phyloP scores from a whole-genome alignment of 352 stramenopile genomes.

The Phytophthora macrochlamydospora region DNA sequence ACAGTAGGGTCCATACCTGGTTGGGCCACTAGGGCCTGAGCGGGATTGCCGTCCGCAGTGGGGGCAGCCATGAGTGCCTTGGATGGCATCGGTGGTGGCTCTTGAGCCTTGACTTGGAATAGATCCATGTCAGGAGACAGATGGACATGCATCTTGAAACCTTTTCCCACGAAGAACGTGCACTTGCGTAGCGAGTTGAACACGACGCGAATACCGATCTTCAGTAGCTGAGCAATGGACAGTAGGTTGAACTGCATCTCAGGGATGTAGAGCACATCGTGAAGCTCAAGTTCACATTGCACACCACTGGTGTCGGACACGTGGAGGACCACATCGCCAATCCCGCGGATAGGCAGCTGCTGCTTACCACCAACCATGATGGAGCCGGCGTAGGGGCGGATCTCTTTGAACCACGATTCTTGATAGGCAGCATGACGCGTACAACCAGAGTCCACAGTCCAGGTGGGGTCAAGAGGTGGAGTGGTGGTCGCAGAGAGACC shows the following conservation, averaged over 20 bases:
- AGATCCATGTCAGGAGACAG: constrained; percentile 1
- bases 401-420: constrained; percentile 1
- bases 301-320: constrained; percentile 16
- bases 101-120: constrained; percentile 5
- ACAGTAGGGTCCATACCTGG: constrained; percentile 1
- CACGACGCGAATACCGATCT: background rate
- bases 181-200: constrained; percentile 1
- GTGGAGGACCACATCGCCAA: constrained; percentile 1
- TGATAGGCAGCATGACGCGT: background rate
- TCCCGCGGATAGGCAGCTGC: background rate
- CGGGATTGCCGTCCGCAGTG: too few species aligned
- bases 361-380: constrained; percentile 11
- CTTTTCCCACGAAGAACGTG: background rate
- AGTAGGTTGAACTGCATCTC: constrained; percentile 8
- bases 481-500: background rate
- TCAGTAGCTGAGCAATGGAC: background rate
- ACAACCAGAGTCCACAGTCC: constrained; percentile 8
- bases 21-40: too few species aligned
- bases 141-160: constrained; percentile 7
- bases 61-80: constrained; percentile 1
- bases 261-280: constrained; percentile 4
- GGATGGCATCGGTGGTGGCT: background rate
- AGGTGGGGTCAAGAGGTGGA: background rate
- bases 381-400: background rate
- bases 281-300: background rate